phyloP scores from a whole-genome alignment of 345 rosid species.

The Litchi chinensis region DNA sequence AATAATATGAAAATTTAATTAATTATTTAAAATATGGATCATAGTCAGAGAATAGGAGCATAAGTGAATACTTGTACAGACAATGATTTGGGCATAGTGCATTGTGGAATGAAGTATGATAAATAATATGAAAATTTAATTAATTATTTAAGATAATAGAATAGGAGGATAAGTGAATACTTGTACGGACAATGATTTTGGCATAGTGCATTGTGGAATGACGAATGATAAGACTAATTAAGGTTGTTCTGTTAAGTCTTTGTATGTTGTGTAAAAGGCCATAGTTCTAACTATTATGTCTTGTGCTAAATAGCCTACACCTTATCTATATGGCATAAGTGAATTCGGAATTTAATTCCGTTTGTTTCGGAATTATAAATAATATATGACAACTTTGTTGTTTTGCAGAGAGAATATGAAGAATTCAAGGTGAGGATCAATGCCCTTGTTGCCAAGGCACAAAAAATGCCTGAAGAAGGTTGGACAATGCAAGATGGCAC shows the following conservation, averaged over 20 bases:
- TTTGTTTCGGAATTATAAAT: neutral
- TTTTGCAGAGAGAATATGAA: slow-evolving; percentile 92
- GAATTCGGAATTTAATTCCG: neutral
- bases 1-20: neutral
- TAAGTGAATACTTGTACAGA: neutral
- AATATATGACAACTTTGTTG: neutral
- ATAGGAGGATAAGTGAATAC: neutral
- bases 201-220: slow-evolving; percentile 7
- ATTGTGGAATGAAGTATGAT: neutral
- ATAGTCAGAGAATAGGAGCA: too few relatives aligned
- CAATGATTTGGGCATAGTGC: neutral
- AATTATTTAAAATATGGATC: neutral
- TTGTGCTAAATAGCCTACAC: neutral
- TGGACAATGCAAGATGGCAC: slow-evolving; percentile 99
- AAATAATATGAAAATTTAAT: neutral
- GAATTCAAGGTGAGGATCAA: slow-evolving; percentile 98
- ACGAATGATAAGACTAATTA: neutral
- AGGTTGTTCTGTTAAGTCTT: neutral
- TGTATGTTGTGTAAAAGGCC: neutral
- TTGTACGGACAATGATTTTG: neutral
- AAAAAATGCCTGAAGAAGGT: slow-evolving; percentile 99
- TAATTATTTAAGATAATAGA: neutral
- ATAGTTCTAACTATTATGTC: neutral
- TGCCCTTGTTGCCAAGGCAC: slow-evolving; percentile 99
- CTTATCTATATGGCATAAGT: neutral